A percentile compares a stretch with the other conserved stretches of the same genome.
Conservation (phyloP, 176 grass and related monocot genomes). For the Musa troglodytarum region DNA sequence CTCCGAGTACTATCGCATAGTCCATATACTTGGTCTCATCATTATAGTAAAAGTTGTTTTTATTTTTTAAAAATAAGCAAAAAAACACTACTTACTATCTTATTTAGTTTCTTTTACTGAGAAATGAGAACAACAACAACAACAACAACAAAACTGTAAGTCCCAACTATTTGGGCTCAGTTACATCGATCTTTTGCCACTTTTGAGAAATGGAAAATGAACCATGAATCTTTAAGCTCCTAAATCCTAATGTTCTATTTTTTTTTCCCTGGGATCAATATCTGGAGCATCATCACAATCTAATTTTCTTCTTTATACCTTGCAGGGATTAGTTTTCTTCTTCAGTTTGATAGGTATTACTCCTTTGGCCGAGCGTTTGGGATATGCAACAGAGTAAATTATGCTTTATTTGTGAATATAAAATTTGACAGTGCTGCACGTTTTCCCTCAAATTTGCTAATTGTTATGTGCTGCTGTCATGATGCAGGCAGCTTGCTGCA, state of each 20-base stretch:
- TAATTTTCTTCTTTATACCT: not conserved
- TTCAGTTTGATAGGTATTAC: slow-evolving; percentile 89
- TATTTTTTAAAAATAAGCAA: too few relatives aligned
- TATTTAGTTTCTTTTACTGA: too few relatives aligned
- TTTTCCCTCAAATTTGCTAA: slow-evolving; percentile 14
- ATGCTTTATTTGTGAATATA: slow-evolving; percentile 6
- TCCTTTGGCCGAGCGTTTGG: slow-evolving; percentile 88
- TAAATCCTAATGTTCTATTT: not conserved
- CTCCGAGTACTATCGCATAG: not conserved
- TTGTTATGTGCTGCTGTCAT: slow-evolving; percentile 10
- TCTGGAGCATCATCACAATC: not conserved
- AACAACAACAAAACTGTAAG: too few relatives aligned
- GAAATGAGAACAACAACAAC: too few relatives aligned
- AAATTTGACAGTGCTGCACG: slow-evolving; percentile 11
- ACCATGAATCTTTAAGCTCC: too few relatives aligned
- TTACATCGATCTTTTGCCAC: too few relatives aligned
- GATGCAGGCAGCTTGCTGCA: slow-evolving; percentile 75
- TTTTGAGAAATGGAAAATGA: too few relatives aligned
- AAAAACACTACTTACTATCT: too few relatives aligned
- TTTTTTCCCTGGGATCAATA: not conserved
- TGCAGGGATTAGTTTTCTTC: slow-evolving; percentile 97
- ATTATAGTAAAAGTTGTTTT: not conserved
- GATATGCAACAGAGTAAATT: slow-evolving; percentile 96
- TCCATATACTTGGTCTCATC: not conserved
- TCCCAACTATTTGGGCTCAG: too few relatives aligned